These are phyloP conservation scores for Heterobasidion irregulare DNA, from an alignment of 1,284 basidiomycete species.

Conservation along the genomic window DNA sequence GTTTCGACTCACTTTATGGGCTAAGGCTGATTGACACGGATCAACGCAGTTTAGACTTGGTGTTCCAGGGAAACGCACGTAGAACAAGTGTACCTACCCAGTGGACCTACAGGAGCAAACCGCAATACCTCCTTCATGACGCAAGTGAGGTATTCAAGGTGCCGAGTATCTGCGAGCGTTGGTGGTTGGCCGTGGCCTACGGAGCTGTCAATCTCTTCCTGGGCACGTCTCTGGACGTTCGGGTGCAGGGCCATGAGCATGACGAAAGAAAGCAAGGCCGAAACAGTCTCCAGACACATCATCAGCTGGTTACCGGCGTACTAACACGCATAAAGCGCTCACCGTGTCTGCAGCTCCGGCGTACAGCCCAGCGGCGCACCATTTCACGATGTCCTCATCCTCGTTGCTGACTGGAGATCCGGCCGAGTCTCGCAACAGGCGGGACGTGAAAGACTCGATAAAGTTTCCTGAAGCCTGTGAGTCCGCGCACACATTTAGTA, in stretches of 20 bases:
- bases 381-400: slow-evolving; percentile 1
- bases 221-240: slow-evolving; percentile 36
- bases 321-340: background rate
- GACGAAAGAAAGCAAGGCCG: slow-evolving; percentile 44
- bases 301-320: background rate
- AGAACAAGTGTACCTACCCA: slow-evolving; percentile 31
- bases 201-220: slow-evolving; percentile 46
- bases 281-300: slow-evolving; percentile 29
- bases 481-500: background rate
- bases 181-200: slow-evolving; percentile 30
- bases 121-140: background rate
- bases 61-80: background rate
- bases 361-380: background rate
- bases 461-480: background rate
- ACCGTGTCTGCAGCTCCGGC: slow-evolving; percentile 1
- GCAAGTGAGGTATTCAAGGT: slow-evolving; percentile 30
- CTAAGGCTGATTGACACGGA: background rate
- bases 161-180: slow-evolving; percentile 35
- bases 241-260: slow-evolving; percentile 51
- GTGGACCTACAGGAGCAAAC: slow-evolving; percentile 6
- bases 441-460: slow-evolving; percentile 1
- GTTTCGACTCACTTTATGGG: slow-evolving; percentile 9
- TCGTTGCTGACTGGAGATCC: background rate
- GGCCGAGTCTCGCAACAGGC: background rate
- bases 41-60: background rate